Evolutionary conservation across 768 basidiomycete species (phyloP), one percentile per base, ranked within the genome.

Genomic region (Boletus rubescentipes): DNA sequence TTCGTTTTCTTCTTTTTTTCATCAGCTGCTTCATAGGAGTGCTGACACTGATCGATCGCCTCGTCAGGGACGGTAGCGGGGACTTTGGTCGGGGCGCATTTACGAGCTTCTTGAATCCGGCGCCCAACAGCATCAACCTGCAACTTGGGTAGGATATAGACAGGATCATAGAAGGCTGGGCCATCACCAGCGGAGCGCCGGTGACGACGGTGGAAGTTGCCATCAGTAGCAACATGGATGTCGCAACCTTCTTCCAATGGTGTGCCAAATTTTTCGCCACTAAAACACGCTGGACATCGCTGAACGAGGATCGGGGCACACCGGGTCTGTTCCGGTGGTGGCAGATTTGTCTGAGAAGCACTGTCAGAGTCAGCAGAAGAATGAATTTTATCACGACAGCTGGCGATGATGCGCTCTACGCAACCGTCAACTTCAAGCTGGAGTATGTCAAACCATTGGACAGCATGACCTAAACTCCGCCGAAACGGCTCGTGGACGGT

Each of bases 71-170:
- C 38, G n/a, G n/a, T n/a, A n/a, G n/a, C n/a, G n/a, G n/a, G n/a
- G n/a, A n/a, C n/a, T n/a, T n/a, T n/a, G n/a, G n/a, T n/a, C n/a
- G n/a, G n/a, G n/a, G n/a, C n/a, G n/a, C n/a, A n/a, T n/a, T n/a
- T n/a, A n/a, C n/a, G n/a, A n/a, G n/a, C n/a, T n/a, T n/a, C 5
- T 38, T 3, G 16, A 9, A 38, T 20, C 1, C 16, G 38, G 4
- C 10, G 4, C 1, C 38, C 38, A 3, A 38, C 12, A 10, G 38
- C n/a, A 20, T 76, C 72, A 0, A 78, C 72, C 15, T 67, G 54
- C 0, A 35, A 49, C 30, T 75, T 75, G 2, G 68, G 54, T 12
- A 78, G 21, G 30, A 77, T 63, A 36, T 70, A 71, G 0, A 49
- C 45, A 0, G 71, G 70, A 0, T 72, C 55, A n/a, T 54, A 38